These are phyloP conservation scores for Tylopilus sp. DNA, from an alignment of 768 basidiomycete genomes.

Conservation along the genomic window DNA sequence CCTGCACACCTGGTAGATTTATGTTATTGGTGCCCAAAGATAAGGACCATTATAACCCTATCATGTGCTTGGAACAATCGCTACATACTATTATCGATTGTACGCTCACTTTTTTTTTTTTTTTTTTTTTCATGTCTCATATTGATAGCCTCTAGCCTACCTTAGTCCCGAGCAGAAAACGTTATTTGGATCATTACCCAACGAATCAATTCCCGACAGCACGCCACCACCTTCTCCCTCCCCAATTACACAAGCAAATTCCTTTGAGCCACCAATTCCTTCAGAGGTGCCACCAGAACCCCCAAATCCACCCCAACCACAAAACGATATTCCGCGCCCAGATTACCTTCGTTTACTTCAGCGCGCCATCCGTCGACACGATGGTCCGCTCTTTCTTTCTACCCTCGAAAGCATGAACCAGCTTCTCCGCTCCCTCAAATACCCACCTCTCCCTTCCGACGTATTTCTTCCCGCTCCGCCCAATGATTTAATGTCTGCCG, in stretches of 20 bases:
- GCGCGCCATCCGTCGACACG: conserved; percentile 62
- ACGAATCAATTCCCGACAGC: conserved; percentile 27
- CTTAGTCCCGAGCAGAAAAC: conserved; percentile 61
- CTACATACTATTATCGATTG: conserved; percentile 72
- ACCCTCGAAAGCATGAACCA: conserved; percentile 61
- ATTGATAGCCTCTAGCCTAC: conserved; percentile 46
- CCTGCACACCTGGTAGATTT: conserved; percentile 43
- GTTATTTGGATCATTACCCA: conserved; percentile 66
- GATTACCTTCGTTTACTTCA: conserved; percentile 59
- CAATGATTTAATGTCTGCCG: conserved; percentile 48
- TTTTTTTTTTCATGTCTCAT: background rate
- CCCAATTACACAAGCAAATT: conserved; percentile 30
- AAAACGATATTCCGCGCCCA: conserved; percentile 10
- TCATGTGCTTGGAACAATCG: conserved; percentile 71
- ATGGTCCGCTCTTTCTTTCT: conserved; percentile 69
- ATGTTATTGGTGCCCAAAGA: conserved; percentile 78
- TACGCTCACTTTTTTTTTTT: conserved; percentile 33
- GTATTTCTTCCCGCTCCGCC: conserved; percentile 41
- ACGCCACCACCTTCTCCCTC: conserved; percentile 34
- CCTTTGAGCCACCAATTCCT: conserved; percentile 31
- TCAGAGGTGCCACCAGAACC: conserved; percentile 27
- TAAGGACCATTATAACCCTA: conserved; percentile 84
- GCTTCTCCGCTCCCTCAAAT: conserved; percentile 62
- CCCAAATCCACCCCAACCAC: conserved; percentile 20
- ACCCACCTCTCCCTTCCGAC: conserved; percentile 54